Evolutionary conservation across 2,329 filamentous ascomycete species (phyloP).

Genomic region (Annulohypoxylon truncatum): DNA sequence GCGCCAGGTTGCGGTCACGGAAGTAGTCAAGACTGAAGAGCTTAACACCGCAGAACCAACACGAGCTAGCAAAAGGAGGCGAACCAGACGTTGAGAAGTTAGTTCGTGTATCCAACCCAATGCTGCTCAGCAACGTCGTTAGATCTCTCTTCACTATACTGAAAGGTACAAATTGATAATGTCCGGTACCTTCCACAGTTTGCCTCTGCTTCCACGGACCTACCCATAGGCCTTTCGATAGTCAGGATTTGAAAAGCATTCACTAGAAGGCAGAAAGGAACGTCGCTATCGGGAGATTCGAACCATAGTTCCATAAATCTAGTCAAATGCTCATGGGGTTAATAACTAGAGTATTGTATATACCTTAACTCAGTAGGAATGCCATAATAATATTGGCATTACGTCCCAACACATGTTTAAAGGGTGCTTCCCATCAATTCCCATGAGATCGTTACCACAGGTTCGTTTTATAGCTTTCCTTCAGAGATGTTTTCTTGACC

Average conservation of each 20-base stretch:
- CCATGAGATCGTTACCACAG: not conserved
- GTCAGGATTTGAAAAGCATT: not conserved
- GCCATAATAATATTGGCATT: not conserved
- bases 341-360: not conserved
- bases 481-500: not conserved
- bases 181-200: not conserved
- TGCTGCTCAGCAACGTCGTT: not conserved
- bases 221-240: not conserved
- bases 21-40: constrained; percentile 42
- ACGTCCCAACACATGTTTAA: not conserved
- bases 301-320: not conserved
- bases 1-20: constrained; percentile 34
- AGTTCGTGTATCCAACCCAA: not conserved
- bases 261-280: not conserved
- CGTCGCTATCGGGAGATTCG: not conserved
- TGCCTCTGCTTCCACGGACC: not conserved
- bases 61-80: constrained; percentile 36
- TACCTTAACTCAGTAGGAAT: too few species aligned
- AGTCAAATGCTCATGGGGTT: not conserved
- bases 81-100: constrained; percentile 28
- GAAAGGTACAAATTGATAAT: not conserved
- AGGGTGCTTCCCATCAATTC: not conserved
- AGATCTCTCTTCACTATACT: not conserved
- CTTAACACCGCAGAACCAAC: constrained; percentile 20
- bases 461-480: not conserved